Evolutionary conservation across 805 yeast species (phyloP).

Genomic region (Brettanomyces custersianus): DNA sequence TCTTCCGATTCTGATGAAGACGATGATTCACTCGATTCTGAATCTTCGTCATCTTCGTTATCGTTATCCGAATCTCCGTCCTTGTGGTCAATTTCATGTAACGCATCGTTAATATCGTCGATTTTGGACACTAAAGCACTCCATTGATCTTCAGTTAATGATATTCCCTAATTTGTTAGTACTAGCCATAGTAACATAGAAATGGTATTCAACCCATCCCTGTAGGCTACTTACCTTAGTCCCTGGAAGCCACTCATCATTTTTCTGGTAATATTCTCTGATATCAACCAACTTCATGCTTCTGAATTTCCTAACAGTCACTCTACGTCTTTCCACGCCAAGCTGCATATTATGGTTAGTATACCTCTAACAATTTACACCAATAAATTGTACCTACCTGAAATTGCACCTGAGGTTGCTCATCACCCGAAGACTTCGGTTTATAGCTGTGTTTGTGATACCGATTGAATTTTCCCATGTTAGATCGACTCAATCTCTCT

Average conservation of each 20-base stretch:
- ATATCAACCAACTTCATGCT: constrained; percentile 66
- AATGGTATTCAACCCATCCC: constrained; percentile 7
- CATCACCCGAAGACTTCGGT: background rate
- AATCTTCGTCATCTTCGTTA: constrained; percentile 2
- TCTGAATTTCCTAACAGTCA: constrained; percentile 66
- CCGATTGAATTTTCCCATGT: background rate
- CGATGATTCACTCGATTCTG: constrained; percentile 1
- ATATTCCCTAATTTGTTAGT: constrained; percentile 34
- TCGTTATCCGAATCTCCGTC: constrained; percentile 16
- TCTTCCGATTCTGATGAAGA: constrained; percentile 13
- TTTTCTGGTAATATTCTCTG: constrained; percentile 69
- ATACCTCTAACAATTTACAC: background rate
- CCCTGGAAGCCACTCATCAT: constrained; percentile 62
- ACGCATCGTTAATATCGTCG: constrained; percentile 43
- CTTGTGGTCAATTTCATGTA: constrained; percentile 24
- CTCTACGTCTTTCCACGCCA: constrained; percentile 47
- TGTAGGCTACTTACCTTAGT: constrained; percentile 40
- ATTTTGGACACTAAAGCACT: constrained; percentile 33
- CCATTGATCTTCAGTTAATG: constrained; percentile 53
- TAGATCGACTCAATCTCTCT: too few relatives aligned
- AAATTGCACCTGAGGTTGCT: constrained; percentile 10
- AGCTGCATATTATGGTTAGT: constrained; percentile 12
- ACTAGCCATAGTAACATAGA: constrained; percentile 3
- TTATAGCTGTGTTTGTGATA: background rate
- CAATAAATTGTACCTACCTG: constrained; percentile 12